These are phyloP conservation scores for Panellus pusillus DNA, from an alignment of 768 basidiomycete species.

Conservation along the genomic window DNA sequence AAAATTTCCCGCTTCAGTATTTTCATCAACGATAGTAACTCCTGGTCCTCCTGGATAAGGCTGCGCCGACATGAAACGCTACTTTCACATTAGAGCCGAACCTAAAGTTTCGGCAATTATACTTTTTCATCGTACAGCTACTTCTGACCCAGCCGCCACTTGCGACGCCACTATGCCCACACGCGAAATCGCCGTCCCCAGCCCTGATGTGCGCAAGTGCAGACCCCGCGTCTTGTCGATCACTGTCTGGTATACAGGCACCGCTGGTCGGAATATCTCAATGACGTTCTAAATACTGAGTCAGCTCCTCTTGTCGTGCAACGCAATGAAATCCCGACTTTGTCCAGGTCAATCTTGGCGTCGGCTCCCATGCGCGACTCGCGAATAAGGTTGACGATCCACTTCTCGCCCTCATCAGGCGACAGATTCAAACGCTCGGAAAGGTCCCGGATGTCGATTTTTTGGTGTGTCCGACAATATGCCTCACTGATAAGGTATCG, in stretches of 20 bases:
- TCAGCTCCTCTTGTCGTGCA: not conserved
- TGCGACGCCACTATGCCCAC: constrained; percentile 24
- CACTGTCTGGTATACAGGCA: constrained; percentile 89
- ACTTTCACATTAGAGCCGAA: too few relatives aligned
- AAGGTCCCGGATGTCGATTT: constrained; percentile 86
- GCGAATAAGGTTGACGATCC: constrained; percentile 98
- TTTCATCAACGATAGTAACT: too few relatives aligned
- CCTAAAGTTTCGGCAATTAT: too few relatives aligned
- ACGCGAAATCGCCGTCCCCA: constrained; percentile 68
- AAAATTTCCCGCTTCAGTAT: not conserved
- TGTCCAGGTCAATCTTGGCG: constrained; percentile 96
- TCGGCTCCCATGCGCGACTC: constrained; percentile 97
- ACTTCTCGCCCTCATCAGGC: constrained; percentile 96
- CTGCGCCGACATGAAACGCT: too few relatives aligned
- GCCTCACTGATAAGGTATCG: constrained; percentile 95
- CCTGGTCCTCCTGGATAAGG: too few relatives aligned
- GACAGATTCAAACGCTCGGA: constrained; percentile 92
- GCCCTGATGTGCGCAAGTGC: constrained; percentile 85
- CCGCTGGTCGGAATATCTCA: constrained; percentile 87
- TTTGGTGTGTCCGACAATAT: constrained; percentile 95
- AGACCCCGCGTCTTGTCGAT: constrained; percentile 95
- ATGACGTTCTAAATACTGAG: constrained; percentile 80
- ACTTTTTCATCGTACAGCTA: not conserved
- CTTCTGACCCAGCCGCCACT: not conserved
- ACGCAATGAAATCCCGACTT: constrained; percentile 48